Base-by-base conservation (phyloP, 441 rosid species). In the Metrosideros polymorpha region DNA sequence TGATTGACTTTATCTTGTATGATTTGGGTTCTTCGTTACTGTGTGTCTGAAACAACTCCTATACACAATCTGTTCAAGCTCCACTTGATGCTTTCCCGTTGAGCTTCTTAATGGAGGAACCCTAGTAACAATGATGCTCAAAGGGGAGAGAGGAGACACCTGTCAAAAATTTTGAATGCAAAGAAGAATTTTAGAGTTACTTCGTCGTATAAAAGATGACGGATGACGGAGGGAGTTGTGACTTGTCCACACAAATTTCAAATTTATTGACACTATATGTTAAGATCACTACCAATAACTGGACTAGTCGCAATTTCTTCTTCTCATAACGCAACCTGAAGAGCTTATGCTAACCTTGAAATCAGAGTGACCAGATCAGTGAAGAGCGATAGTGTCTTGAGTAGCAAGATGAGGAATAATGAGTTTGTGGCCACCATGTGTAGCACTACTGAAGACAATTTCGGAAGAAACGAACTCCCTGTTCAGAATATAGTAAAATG, bases 381-480 rank as follows among this genome's bases (percentile, higher is more conserved):
- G 77, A 66, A 66, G 45, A 66, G n/a, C 79, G 35, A 32, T 29
- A 30, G 32, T 29, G 71, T 39, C 12, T 61, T 61, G 71, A 29
- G 22, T 30, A 14, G 71, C 71, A 61, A 3, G 39, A 61, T 29
- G 71, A 61, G 71, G 71, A 29, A 29, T 59, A 59, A 59, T 22
- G 79, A 6, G 15, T 71, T 39, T 71, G 79, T 22, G 79, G 79
- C 79, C 47, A 10, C n/a, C 15, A 0, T 71, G 35, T 22, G 57
- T 45, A 76, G 55, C 85, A 84, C 91, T 89, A 92, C 85, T 90
- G 92, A 85, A 96, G 98, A 90, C 98, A 96, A 86, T 91, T 95
- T 88, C 97, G 92, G 86, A 96, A 97, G 93, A 95, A 95, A 57
- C 98, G 95, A 89, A 95, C 89, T 79, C 97, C 97, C 98, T 96